These are phyloP conservation scores for Rhizoctonia solani DNA, from an alignment of 1,284 basidiomycete genomes.

Conservation along the genomic window DNA sequence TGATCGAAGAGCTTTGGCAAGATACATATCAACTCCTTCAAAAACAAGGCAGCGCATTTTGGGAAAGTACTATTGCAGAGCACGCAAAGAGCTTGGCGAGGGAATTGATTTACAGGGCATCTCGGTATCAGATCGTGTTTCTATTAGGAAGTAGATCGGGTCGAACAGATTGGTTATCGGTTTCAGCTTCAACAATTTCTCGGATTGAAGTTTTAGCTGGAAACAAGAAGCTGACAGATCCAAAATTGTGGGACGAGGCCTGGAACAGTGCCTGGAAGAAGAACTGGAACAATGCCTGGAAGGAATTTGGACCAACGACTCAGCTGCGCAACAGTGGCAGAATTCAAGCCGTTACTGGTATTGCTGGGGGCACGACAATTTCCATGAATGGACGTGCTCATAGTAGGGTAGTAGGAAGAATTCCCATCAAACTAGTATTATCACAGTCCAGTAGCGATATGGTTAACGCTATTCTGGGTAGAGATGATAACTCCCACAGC, in stretches of 20 bases:
- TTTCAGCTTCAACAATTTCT: too few species aligned
- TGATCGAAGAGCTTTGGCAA: neutral
- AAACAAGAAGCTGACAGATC: neutral
- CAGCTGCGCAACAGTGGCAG: too few species aligned
- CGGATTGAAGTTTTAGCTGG: neutral
- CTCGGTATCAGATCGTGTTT: neutral
- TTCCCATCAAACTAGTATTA: too few species aligned
- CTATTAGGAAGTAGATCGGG: too few species aligned
- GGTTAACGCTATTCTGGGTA: too few species aligned
- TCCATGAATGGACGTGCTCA: too few species aligned
- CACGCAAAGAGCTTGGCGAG: neutral
- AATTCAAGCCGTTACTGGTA: too few species aligned
- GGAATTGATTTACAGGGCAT: neutral
- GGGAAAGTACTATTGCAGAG: neutral
- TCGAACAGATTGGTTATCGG: too few species aligned
- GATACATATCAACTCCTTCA: neutral
- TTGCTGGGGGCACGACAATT: too few species aligned
- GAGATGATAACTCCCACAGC: too few species aligned
- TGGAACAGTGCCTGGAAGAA: neutral
- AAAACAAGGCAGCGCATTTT: neutral
- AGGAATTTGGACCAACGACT: neutral
- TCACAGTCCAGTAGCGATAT: too few species aligned
- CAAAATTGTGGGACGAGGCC: neutral
- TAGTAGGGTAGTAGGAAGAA: too few species aligned
- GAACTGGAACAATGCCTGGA: neutral